Base-by-base conservation (phyloP, 2,329 filamentous ascomycete genomes). In the Epichloe sylvatica region DNA sequence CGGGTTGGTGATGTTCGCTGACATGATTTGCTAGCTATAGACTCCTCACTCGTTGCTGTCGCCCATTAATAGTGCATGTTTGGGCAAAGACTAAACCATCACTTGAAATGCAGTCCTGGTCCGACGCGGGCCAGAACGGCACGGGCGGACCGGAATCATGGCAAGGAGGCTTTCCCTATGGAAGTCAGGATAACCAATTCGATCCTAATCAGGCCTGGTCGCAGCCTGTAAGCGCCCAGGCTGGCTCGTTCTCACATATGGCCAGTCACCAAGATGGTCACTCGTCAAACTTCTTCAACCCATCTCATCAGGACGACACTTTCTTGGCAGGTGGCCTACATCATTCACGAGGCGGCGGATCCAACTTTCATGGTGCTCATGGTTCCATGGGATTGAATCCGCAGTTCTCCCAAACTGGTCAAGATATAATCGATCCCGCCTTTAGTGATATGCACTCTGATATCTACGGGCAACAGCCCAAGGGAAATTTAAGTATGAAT, bases 61-160 rank as follows among this genome's bases (percentile, higher is more conserved):
- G 37, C 52, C 33, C 51, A 49, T 57, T 37, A 54, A 52, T 51
- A 52, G 52, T 53, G 54, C 55, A 53, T 57, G 53, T 51, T 57
- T 52, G 51, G 30, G 13, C 43, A 51, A 47, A 49, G 51, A 52
- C 57, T 54, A 50, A 56, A 54, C 49, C 54, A 54, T 52, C 55
- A 51, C 43, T 51, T 59, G 62, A 59, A 53, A 70, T 70, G 67
- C 67, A 70, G 63, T 66, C 67, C 52, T 70, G 67, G 67, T 55
- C 65, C 39, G 60, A 60, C 50, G 56, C 61, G 51, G 60, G 63
- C 56, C 66, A 68, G 56, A 64, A 61, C 48, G 67, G 65, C 56
- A 56, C 62, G 47, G 63, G 66, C 50, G 64, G 61, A 49, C 61
- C 62, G 48, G 59, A 59, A 47, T 60, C 61, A 39, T 69, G 67